Conservation (phyloP, 805 yeast genomes). For the Wickerhamiella spandovensis region DNA sequence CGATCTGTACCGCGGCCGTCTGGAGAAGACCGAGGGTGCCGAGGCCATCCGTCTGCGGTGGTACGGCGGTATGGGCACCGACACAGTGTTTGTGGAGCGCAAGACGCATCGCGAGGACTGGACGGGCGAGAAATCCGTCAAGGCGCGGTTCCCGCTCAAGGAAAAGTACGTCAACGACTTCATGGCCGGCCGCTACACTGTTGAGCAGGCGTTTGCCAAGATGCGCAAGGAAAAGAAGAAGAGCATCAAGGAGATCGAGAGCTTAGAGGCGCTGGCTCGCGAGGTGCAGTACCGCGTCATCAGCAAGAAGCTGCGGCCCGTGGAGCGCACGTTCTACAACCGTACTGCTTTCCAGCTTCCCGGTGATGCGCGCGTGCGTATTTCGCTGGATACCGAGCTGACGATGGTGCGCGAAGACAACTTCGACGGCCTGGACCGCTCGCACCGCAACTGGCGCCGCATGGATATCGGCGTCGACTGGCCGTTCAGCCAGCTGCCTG, state of each 20-base stretch:
- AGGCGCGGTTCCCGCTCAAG: slow-evolving; percentile 86
- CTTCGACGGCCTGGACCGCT: slow-evolving; percentile 84
- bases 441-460: slow-evolving; percentile 92
- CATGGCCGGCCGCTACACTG: slow-evolving; percentile 72
- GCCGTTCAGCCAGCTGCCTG: slow-evolving; percentile 81
- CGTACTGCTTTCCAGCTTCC: slow-evolving; percentile 99
- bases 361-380: slow-evolving; percentile 98
- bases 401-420: slow-evolving; percentile 97
- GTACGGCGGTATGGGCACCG: slow-evolving; percentile 97
- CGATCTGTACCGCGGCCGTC: slow-evolving; percentile 87
- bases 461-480: slow-evolving; percentile 96
- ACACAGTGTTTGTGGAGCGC: slow-evolving; percentile 87
- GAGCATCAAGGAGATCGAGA: slow-evolving; percentile 73
- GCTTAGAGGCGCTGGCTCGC: slow-evolving; percentile 78
- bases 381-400: slow-evolving; percentile 91
- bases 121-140: slow-evolving; percentile 99
- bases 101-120: slow-evolving; percentile 98
- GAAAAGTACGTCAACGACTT: slow-evolving; percentile 83
- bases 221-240: slow-evolving; percentile 88
- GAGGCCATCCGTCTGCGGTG: slow-evolving; percentile 96
- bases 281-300: slow-evolving; percentile 87
- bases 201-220: slow-evolving; percentile 80
- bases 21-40: slow-evolving; percentile 95
- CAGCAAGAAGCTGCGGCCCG: slow-evolving; percentile 79
- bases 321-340: slow-evolving; percentile 88